Evolutionary conservation across 2,329 filamentous ascomycete species (phyloP).

Genomic region (Alternaria arbusti): DNA sequence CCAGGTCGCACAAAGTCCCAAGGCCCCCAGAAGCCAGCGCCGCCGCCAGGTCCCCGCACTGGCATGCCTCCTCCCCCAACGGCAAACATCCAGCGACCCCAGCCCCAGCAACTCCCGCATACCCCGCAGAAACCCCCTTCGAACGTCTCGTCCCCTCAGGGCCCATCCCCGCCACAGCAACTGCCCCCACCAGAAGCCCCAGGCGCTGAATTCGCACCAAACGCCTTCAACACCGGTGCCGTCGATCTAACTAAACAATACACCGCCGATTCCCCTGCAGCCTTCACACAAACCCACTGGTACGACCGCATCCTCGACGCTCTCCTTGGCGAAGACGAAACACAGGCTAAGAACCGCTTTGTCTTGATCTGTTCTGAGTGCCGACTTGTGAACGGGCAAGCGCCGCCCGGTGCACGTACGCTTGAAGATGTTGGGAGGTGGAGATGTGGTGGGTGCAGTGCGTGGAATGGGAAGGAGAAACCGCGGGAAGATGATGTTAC

Average conservation of each 20-base stretch:
- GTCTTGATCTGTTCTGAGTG: slow-evolving; percentile 84
- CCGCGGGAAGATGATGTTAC: slow-evolving; percentile 73
- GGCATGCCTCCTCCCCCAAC: slow-evolving; percentile 67
- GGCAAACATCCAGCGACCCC: slow-evolving; percentile 64
- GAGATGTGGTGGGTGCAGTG: slow-evolving; percentile 86
- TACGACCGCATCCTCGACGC: slow-evolving; percentile 94
- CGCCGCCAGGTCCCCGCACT: slow-evolving; percentile 53
- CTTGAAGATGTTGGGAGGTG: slow-evolving; percentile 83
- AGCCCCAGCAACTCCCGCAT: slow-evolving; percentile 31
- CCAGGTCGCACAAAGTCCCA: slow-evolving; percentile 37
- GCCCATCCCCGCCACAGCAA: slow-evolving; percentile 26
- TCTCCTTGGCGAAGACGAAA: slow-evolving; percentile 93
- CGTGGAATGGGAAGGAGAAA: slow-evolving; percentile 82
- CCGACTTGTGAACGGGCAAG: slow-evolving; percentile 91
- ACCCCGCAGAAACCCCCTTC: slow-evolving; percentile 33
- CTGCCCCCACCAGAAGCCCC: slow-evolving; percentile 24
- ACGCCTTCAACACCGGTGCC: slow-evolving; percentile 60
- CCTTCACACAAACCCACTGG: slow-evolving; percentile 69
- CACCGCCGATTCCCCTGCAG: slow-evolving; percentile 44
- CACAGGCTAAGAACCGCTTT: slow-evolving; percentile 85
- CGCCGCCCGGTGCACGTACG: slow-evolving; percentile 81
- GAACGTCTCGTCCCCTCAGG: slow-evolving; percentile 25
- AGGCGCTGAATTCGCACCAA: slow-evolving; percentile 74
- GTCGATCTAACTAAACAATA: slow-evolving; percentile 38
- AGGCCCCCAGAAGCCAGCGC: slow-evolving; percentile 36